phyloP scores from a whole-genome alignment of 371 early-diverging fungal species.

The Quaeritorhiza haematococci region DNA sequence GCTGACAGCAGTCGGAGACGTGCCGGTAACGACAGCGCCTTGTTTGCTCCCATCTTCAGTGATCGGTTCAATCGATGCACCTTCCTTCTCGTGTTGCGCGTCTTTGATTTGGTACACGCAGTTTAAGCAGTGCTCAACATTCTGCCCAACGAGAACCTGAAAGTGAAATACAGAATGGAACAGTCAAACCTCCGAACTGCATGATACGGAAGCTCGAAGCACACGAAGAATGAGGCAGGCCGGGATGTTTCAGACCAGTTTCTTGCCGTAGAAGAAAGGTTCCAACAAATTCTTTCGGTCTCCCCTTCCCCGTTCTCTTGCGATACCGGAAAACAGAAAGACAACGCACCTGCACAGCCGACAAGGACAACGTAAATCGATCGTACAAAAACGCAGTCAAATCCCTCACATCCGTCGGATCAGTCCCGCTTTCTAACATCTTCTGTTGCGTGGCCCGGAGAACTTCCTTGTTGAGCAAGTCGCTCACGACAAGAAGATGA shows the following conservation, averaged over 20 bases:
- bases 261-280: too few relatives aligned
- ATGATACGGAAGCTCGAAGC: too few relatives aligned
- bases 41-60: too few relatives aligned
- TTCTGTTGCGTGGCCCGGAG: conserved; percentile 58
- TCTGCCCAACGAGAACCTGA: conserved; percentile 73
- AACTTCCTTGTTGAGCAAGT: conserved; percentile 67
- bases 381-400: conserved; percentile 86
- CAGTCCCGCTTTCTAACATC: neutral
- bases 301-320: neutral
- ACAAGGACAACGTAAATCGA: conserved; percentile 74
- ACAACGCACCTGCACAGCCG: conserved; percentile 68
- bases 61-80: too few relatives aligned
- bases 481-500: conserved; percentile 80
- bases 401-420: conserved; percentile 58
- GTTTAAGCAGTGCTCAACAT: conserved; percentile 67
- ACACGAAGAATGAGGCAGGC: too few relatives aligned
- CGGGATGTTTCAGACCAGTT: too few relatives aligned
- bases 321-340: neutral
- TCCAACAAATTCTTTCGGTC: too few relatives aligned
- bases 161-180: conserved; percentile 20
- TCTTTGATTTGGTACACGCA: too few relatives aligned
- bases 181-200: too few relatives aligned
- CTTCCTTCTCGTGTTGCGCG: too few relatives aligned
- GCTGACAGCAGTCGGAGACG: conserved; percentile 9
- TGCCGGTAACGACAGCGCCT: too few relatives aligned